A percentile compares a stretch with the other conserved stretches of the same genome.
Evolutionary conservation across 2,329 filamentous ascomycete species (phyloP).

Genomic region (Pestalotiopsis sp.): DNA sequence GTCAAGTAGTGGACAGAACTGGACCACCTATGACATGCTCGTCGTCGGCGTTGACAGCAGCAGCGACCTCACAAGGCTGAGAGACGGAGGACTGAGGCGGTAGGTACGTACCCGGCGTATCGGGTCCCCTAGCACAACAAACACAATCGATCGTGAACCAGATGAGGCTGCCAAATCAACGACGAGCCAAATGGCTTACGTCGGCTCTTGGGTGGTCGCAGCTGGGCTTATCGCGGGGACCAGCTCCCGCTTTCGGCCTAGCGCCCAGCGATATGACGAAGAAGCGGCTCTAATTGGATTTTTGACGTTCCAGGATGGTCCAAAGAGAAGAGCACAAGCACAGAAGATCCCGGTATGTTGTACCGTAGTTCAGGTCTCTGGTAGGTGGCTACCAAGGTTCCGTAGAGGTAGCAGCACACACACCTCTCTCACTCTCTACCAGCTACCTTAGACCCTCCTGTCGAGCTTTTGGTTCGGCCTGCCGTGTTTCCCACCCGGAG

Average conservation of each 20-base stretch:
- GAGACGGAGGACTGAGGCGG: too few species aligned
- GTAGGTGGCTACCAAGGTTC: not conserved
- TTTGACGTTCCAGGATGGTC: not conserved
- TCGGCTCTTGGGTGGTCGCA: not conserved
- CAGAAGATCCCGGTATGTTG: constrained; percentile 5
- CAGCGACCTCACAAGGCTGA: constrained; percentile 1
- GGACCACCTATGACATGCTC: not conserved
- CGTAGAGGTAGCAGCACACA: not conserved
- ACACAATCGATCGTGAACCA: too few species aligned
- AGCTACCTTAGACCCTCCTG: not conserved
- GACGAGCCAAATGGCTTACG: constrained; percentile 1
- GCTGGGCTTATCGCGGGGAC: not conserved
- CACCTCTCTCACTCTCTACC: not conserved
- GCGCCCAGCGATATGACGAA: constrained; percentile 11
- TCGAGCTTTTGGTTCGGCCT: not conserved
- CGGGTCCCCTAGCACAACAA: too few species aligned
- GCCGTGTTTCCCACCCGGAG: not conserved
- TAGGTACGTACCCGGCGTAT: too few species aligned
- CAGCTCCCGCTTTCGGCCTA: constrained; percentile 9
- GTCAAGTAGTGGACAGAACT: not conserved
- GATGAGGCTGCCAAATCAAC: constrained; percentile 2
- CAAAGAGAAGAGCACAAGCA: not conserved
- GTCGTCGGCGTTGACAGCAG: not conserved
- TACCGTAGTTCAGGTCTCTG: too few species aligned
- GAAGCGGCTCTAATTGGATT: not conserved